Base-by-base conservation (phyloP, 257 asterid species). In the Jacaranda mimosifolia region DNA sequence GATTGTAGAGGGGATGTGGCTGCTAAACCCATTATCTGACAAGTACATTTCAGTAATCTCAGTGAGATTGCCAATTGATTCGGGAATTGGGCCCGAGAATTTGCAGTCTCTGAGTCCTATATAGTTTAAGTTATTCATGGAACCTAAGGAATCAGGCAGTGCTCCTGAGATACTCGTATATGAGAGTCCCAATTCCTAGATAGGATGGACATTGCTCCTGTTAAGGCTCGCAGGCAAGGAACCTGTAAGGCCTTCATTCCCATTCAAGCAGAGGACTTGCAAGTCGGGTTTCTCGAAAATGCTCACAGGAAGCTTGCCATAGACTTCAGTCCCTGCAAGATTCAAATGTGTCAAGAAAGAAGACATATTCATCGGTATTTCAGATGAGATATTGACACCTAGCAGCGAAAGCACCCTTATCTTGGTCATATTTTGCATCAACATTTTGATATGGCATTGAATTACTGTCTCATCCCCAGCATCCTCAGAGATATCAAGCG, bases 21-120 rank as follows among this genome's bases (percentile, higher is more conserved):
- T 2, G 32, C 32, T 26, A 26, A 26, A 26, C 32, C 32, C 32
- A 45, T 46, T 45, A 14, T 7, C 2, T 2, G 32, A 26, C 10
- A 68, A 46, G 19, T 18, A 4, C 9, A 68, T 68, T 3, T 48
- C 15, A 26, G 8, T 49, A 15, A 51, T 51, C 32, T 26, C 12
- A 3, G 74, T 68, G 32, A 48, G 32, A 46, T 68, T 68, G 1
- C 46, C 74, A 48, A 68, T 68, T 48, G 73, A 48, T 38, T 68
- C 46, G 32, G 62, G 60, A 7, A 67, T 67, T 19, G 6, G 73
- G 26, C 60, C 60, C 4, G 2, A 0, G 7, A 68, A 48, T 19
- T 35, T 48, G 73, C 62, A 48, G 0, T 3, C 5, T 5, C 17
- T 19, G 42, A 68, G 45, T 0, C 15, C 1, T 45, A 68, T 11